Evolutionary conservation across 176 grass and related monocot species (phyloP), one percentile per base, ranked within the genome.

Genomic region (Oropetium thomaeum): DNA sequence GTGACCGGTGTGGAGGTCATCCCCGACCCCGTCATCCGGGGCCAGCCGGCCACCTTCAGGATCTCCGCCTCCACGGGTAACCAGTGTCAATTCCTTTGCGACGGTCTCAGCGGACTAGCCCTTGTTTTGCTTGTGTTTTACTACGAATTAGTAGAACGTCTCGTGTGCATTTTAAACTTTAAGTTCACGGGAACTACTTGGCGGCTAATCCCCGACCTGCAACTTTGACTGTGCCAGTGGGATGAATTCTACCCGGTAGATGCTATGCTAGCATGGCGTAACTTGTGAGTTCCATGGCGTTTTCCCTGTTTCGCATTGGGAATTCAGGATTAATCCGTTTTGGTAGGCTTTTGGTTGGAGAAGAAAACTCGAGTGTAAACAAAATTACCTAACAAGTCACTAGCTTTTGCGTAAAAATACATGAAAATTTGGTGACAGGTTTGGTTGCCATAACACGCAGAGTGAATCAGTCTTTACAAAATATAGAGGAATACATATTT

Each of bases 11-110:
- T 97, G 62, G 83, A 97, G 52, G 84, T 93, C 25, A 58, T 75
- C 67, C 93, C 90, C 26, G 61, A 90, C 64, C 93, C 85, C 43
- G 44, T 97, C 63, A 53, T 83, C 28, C 70, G 88, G 60, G 90
- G 93, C 63, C 17, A 89, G 70, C 77, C 77, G 16, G 90, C 83
- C 62, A 89, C 76, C 62, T 97, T 97, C 69, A 93, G 79, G 43
- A 93, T 90, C 74, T 90, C 85, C 48, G 90, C 90, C 60, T 90
- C 60, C 66, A 90, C 93, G 39, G 88, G 93, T 97, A 87, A 73
- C 13, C 6, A 33, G n/a, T 43, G 32, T 29, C 4, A 57, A 57
- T 10, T 58, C 60, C 20, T 16, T 47, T 49, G 69, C 40, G 12
- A 58, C 17, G 45, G 11, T 38, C 10, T 48, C 19, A 34, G 23